Evolutionary conservation across 2,329 filamentous ascomycete genomes (phyloP).

Genomic region (Aspergillus versicolor): DNA sequence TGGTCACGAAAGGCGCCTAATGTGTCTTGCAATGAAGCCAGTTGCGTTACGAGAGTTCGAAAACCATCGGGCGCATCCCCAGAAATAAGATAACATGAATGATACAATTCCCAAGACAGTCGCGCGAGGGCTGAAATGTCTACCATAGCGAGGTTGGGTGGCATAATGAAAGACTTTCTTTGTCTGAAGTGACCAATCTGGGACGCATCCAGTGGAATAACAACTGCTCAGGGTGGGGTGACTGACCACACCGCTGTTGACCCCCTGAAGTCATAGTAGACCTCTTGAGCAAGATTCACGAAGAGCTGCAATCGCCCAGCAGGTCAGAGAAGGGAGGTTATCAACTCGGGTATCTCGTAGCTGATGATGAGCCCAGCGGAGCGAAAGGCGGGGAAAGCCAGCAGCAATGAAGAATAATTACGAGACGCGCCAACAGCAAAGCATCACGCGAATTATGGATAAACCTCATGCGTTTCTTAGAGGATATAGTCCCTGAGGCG

Average conservation of each 20-base stretch:
- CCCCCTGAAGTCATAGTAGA: not conserved
- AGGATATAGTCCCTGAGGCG: too few species aligned
- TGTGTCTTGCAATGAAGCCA: slow-evolving; percentile 27
- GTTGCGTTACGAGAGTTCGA: slow-evolving; percentile 26
- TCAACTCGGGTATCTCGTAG: too few species aligned
- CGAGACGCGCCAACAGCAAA: too few species aligned
- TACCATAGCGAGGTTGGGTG: slow-evolving; percentile 18
- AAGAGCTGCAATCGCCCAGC: not conserved
- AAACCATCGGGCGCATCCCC: slow-evolving; percentile 31
- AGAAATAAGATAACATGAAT: slow-evolving; percentile 25
- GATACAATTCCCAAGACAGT: slow-evolving; percentile 29
- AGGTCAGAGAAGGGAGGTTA: too few species aligned
- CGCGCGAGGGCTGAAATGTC: slow-evolving; percentile 27
- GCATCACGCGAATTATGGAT: too few species aligned
- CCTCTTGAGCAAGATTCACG: not conserved
- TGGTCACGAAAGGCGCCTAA: slow-evolving; percentile 25
- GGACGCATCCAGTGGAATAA: not conserved
- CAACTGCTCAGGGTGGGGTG: not conserved
- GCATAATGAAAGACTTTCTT: slow-evolving; percentile 15
- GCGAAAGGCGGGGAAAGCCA: too few species aligned
- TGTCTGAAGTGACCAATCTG: not conserved
- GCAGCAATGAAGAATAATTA: too few species aligned
- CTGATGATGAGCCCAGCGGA: too few species aligned
- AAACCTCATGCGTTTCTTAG: too few species aligned
- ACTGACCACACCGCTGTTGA: not conserved